phyloP scores from a whole-genome alignment of 1,139 yeast species.

The Geotrichum armillariae region DNA sequence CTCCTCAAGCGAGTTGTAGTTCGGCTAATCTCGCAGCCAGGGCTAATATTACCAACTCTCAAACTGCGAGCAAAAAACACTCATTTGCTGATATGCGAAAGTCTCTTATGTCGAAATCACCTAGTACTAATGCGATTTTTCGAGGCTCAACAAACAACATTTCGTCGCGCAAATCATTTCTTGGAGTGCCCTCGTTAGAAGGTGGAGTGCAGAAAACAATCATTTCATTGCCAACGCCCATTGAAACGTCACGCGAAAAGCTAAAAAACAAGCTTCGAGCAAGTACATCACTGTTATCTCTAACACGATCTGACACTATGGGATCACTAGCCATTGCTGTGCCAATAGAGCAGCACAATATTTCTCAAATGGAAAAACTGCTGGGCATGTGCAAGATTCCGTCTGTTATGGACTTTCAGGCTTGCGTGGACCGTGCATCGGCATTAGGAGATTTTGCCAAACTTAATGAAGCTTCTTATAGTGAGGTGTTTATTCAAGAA shows the following conservation, averaged over 20 bases:
- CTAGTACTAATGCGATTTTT: slow-evolving; percentile 13
- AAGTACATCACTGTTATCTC: slow-evolving; percentile 51
- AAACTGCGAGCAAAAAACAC: slow-evolving; percentile 9
- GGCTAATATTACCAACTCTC: background rate
- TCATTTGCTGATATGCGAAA: slow-evolving; percentile 19
- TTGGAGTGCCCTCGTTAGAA: slow-evolving; percentile 9
- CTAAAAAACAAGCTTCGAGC: slow-evolving; percentile 53
- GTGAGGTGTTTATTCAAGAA: slow-evolving; percentile 45
- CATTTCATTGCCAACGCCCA: slow-evolving; percentile 61
- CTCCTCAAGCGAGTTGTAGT: slow-evolving; percentile 7
- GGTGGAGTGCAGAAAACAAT: slow-evolving; percentile 33
- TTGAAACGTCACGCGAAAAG: slow-evolving; percentile 54
- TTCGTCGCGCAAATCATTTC: slow-evolving; percentile 15
- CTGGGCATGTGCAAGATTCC: slow-evolving; percentile 41
- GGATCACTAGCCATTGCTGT: slow-evolving; percentile 34
- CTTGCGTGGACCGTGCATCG: slow-evolving; percentile 31
- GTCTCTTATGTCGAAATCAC: slow-evolving; percentile 14
- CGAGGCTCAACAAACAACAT: slow-evolving; percentile 11
- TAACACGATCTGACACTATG: slow-evolving; percentile 33
- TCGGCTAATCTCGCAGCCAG: background rate
- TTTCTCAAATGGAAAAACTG: slow-evolving; percentile 37
- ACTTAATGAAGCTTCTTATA: slow-evolving; percentile 48
- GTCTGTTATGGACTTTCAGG: slow-evolving; percentile 35
- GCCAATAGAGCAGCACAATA: slow-evolving; percentile 36
- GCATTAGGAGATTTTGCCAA: slow-evolving; percentile 34